Evolutionary conservation across 768 basidiomycete species (phyloP), one percentile per base, ranked within the genome.

Genomic region (Filobasidium wieringae): DNA sequence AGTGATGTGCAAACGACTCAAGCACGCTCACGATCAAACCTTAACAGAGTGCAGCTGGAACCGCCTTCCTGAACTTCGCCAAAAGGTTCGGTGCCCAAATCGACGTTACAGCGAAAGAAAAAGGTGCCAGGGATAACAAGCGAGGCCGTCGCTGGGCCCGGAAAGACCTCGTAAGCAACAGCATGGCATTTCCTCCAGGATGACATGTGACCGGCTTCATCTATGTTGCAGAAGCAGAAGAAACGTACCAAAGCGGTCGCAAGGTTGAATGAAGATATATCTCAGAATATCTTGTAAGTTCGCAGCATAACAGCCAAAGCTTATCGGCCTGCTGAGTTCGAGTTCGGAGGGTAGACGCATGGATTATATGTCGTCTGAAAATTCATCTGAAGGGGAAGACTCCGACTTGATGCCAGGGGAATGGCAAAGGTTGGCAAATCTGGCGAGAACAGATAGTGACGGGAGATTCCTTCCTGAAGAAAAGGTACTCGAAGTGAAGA

Each of bases 361-460:
- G 50, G 70, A 73, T 41, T 73, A 73, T 61, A 69, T 70, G 68
- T 71, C 70, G 9, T 68, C 66, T 19, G 72, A 73, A 57, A 69
- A 71, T 43, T 73, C 72, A 1, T 69, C 68, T 14, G 63, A 68
- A 24, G 70, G 68, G 1, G 66, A 66, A 49, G 64, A 64, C 19
- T 55, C 61, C 41, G 60, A 61, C 14, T 41, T 47, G 17, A 31
- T 49, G 15, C 24, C 49, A 19, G 49, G 55, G 19, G 56, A 34
- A 9, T 43, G 55, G 54, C 30, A 47, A 14, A 19, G 51, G 33
- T 56, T 61, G 59, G 39, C 66, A 58, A 50, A 60, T 55, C 22
- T 66, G 65, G 43, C 43, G 22, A 19, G 43, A 5, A 47, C 43
- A 11, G 43, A 47, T 27, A 19, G 14, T 12, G 15, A 66, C 63